Conservation (phyloP, 139 green algal species). For the Chlorella sorokiniana region DNA sequence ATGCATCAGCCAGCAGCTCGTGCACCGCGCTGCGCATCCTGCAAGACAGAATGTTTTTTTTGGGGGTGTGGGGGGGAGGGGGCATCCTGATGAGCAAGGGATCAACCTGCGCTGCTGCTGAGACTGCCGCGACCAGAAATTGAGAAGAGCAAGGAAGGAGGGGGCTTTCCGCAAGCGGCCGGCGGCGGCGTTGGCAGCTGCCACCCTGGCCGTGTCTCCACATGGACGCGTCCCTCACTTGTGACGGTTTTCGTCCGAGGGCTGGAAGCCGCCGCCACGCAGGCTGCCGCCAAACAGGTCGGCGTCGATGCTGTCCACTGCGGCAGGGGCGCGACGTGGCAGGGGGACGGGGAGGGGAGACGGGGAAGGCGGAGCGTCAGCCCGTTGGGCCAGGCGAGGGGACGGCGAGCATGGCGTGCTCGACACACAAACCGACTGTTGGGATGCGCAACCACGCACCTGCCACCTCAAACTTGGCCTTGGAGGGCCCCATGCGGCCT, state of each 20-base stretch:
- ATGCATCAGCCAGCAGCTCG: conserved; percentile 48
- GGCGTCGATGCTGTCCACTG: conserved; percentile 60
- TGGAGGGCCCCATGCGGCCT: conserved; percentile 28
- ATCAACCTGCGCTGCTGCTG: no score
- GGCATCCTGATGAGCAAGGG: neutral
- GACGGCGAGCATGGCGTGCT: neutral
- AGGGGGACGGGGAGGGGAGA: neutral
- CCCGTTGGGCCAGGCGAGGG: neutral
- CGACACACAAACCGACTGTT: neutral
- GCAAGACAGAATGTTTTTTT: no score
- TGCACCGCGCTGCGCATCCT: conserved; percentile 27
- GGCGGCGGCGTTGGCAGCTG: no score
- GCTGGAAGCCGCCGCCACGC: conserved; percentile 44
- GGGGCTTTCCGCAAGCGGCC: no score
- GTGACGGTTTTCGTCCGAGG: conserved; percentile 42
- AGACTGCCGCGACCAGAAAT: no score
- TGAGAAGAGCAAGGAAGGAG: no score
- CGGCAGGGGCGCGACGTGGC: neutral
- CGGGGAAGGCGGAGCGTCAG: neutral
- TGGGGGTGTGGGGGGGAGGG: neutral
- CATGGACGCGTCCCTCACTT: no score
- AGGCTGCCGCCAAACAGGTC: conserved; percentile 54
- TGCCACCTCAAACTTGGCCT: conserved; percentile 47
- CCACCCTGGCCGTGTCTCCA: no score
- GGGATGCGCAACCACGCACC: neutral